Percentiles rank a stretch among this genome's conserved stretches.
Evolutionary conservation across 345 rosid species (phyloP).

Genomic region (Linum lewisii): DNA sequence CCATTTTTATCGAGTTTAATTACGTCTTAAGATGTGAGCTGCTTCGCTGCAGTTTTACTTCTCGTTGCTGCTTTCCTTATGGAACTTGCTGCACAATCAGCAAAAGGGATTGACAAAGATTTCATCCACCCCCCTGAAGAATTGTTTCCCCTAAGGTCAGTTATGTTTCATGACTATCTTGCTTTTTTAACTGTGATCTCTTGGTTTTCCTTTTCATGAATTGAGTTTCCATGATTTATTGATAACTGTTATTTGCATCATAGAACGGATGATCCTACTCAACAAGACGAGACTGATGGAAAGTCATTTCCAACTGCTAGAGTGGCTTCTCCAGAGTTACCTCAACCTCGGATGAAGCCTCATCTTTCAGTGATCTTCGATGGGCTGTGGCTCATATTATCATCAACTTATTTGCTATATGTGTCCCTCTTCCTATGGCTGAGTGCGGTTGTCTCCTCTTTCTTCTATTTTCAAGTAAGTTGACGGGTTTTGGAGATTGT

Average conservation of each 20-base stretch:
- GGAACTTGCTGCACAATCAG: slow-evolving; percentile 86
- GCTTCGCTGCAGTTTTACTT: slow-evolving; percentile 50
- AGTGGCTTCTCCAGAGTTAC: slow-evolving; percentile 36
- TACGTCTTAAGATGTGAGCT: slow-evolving; percentile 10
- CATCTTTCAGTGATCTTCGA: slow-evolving; percentile 68
- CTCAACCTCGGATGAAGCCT: slow-evolving; percentile 41
- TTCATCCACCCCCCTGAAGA: slow-evolving; percentile 49
- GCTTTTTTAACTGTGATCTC: neutral
- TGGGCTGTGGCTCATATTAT: slow-evolving; percentile 63
- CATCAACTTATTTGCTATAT: slow-evolving; percentile 63
- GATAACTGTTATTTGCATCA: slow-evolving; percentile 11
- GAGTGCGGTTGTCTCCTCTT: slow-evolving; percentile 87
- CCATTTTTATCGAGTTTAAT: slow-evolving; percentile 10
- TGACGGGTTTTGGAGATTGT: neutral
- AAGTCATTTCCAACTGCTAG: slow-evolving; percentile 25
- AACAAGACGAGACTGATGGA: slow-evolving; percentile 29
- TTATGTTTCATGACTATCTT: slow-evolving; percentile 6
- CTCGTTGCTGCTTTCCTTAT: slow-evolving; percentile 72
- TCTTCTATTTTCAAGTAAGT: slow-evolving; percentile 91
- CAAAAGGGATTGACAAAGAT: slow-evolving; percentile 68
- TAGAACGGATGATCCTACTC: slow-evolving; percentile 40
- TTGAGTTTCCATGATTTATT: neutral
- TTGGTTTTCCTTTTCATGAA: slow-evolving; percentile 1
- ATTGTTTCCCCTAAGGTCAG: slow-evolving; percentile 56
- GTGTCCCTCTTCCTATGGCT: slow-evolving; percentile 90